Evolutionary conservation across 352 stramenopile species (phyloP), one percentile per base, ranked within the genome.

Genomic region (Peronospora destructor): DNA sequence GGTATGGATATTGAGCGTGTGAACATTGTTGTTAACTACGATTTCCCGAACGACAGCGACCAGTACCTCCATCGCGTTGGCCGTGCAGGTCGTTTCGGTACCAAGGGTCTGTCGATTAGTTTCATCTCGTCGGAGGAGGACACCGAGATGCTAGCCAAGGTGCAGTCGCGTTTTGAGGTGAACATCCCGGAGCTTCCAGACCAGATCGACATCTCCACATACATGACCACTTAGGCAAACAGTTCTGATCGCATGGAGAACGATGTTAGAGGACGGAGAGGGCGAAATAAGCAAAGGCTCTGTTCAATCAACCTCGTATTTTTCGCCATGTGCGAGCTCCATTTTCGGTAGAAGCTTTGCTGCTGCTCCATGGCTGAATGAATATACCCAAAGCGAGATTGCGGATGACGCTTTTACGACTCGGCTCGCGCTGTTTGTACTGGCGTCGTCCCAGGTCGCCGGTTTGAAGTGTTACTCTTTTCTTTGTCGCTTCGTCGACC

Each of bases 11-110:
- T 99, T 71, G 96, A 99, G 79, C 93, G 95, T 68, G 97, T 99
- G 42, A 99, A 99, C 83, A 98, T 99, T 59, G 97, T 99, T 34
- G 97, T 99, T 66, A 99, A 99, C 87, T 99, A 99, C 74, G 97
- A 99, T 71, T 99, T 99, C 79, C 96, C 97, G 49, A 96, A 95
- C 53, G 86, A 94, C 68, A 88, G 81, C 35, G 97, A 99, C 80
- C 92, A 98, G 71, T 99, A 99, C 77, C 81, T 99, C 42, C 97
- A 99, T 76, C 91, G 97, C 64, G 87, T 99, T 21, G 97, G 97
- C 56, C 93, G 97, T 75, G 96, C 97, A 16, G 97, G 97, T 65
- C 92, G 97, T 74, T 99, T 99, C 69, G 97, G 97, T 60, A 99
- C 96, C 45, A 99, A 99, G 84, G 97, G 97, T 73, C 86, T 99